Evolutionary conservation across 129 eudicot species (phyloP).

Genomic region (Flaveria ramosissima): DNA sequence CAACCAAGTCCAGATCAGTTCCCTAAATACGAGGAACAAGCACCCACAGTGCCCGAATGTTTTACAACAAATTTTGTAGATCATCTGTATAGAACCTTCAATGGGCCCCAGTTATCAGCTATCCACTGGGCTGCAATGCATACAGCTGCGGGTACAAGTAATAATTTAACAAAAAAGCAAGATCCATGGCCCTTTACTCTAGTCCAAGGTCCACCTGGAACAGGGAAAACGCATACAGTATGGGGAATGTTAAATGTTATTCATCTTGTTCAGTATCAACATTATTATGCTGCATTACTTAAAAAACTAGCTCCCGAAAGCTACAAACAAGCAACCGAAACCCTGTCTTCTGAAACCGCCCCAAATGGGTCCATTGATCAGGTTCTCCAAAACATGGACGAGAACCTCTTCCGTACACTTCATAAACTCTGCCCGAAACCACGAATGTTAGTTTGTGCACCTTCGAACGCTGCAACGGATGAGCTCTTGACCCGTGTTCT

Average conservation of each 20-base stretch:
- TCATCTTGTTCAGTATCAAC: conserved; percentile 97
- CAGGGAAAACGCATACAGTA: conserved; percentile 95
- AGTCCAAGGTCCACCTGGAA: conserved; percentile 99
- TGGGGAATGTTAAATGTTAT: conserved; percentile 99
- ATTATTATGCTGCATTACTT: conserved; percentile 82
- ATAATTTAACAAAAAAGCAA: conserved; percentile 62
- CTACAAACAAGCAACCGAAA: conserved; percentile 80
- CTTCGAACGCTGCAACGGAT: conserved; percentile 98
- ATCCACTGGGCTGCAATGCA: conserved; percentile 99
- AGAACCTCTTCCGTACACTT: conserved; percentile 86
- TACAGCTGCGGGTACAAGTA: conserved; percentile 94
- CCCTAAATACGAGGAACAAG: conserved; percentile 88
- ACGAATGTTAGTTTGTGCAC: conserved; percentile 97
- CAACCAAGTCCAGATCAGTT: conserved; percentile 92
- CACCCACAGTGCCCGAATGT: conserved; percentile 91
- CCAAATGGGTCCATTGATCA: conserved; percentile 80
- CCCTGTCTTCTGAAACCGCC: conserved; percentile 47
- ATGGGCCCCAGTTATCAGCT: conserved; percentile 85
- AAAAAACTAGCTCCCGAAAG: conserved; percentile 98
- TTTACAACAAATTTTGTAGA: conserved; percentile 86
- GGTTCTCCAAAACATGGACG: conserved; percentile 96
- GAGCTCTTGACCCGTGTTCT: conserved; percentile 95
- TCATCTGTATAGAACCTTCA: conserved; percentile 66
- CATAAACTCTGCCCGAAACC: conserved; percentile 98
- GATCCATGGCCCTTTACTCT: conserved; percentile 98